Evolutionary conservation across 345 rosid genomes (phyloP).

Genomic region (Salix suchowensis): DNA sequence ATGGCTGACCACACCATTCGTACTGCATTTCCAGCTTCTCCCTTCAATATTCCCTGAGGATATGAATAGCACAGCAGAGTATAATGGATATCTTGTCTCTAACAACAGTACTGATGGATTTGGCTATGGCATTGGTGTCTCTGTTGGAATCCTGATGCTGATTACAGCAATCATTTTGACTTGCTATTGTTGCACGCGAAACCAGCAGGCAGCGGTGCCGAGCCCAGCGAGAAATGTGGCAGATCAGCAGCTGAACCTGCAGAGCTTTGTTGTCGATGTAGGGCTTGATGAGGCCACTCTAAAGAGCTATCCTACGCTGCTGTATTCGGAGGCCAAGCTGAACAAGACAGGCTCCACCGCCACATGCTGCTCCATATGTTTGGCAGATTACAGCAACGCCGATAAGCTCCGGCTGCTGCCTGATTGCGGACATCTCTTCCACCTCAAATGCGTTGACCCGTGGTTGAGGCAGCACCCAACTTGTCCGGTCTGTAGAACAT

Average conservation of each 20-base stretch:
- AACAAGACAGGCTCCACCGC: conserved; percentile 39
- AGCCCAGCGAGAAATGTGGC: background rate
- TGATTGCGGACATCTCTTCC: conserved; percentile 76
- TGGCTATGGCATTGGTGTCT: conserved; percentile 42
- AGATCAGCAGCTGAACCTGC: conserved; percentile 8
- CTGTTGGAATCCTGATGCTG: conserved; percentile 40
- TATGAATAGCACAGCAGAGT: conserved; percentile 19
- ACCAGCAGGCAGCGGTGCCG: background rate
- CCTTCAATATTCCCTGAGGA: background rate
- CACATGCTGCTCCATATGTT: conserved; percentile 68
- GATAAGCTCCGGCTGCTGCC: conserved; percentile 62
- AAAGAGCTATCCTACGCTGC: conserved; percentile 64
- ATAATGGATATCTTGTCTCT: conserved; percentile 15
- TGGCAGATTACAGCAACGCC: conserved; percentile 63
- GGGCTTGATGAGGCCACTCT: conserved; percentile 78
- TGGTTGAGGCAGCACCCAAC: conserved; percentile 74
- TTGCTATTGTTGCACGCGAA: conserved; percentile 41
- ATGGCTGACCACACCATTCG: conserved; percentile 35
- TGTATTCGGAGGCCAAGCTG: conserved; percentile 55
- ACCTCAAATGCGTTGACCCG: conserved; percentile 74
- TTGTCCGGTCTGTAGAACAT: conserved; percentile 75
- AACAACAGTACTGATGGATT: conserved; percentile 27
- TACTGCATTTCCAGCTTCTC: background rate
- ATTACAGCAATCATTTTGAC: conserved; percentile 39
- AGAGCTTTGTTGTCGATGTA: conserved; percentile 24